Conservation (phyloP, 1,284 basidiomycete species). For the Schizopora paradoxa region DNA sequence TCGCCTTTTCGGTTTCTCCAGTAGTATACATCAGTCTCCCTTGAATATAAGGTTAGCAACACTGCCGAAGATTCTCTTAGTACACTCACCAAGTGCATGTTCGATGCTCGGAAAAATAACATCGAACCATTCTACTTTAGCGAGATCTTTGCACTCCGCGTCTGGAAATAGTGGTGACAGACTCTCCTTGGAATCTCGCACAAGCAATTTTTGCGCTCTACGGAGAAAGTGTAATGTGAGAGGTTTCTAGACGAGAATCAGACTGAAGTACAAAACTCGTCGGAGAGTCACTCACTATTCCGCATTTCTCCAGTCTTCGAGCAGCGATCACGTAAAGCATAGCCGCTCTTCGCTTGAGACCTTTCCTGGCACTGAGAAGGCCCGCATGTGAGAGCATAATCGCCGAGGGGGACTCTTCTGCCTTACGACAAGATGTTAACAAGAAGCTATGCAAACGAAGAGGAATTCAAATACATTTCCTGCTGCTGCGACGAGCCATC, state of each 20-base stretch:
- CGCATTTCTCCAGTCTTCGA: constrained; percentile 69
- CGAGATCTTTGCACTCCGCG: constrained; percentile 47
- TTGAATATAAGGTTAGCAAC: constrained; percentile 25
- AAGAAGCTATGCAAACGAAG: constrained; percentile 10
- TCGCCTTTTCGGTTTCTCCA: constrained; percentile 65
- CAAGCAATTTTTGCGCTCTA: constrained; percentile 58
- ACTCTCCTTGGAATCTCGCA: constrained; percentile 40
- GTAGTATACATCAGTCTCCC: constrained; percentile 73
- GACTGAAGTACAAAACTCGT: neutral
- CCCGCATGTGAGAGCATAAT: constrained; percentile 73
- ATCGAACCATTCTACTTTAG: constrained; percentile 44
- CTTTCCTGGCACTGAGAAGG: constrained; percentile 54
- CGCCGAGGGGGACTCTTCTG: constrained; percentile 74
- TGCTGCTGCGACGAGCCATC: constrained; percentile 78
- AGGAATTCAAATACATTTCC: constrained; percentile 50
- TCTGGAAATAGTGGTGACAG: constrained; percentile 77
- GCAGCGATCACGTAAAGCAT: constrained; percentile 74
- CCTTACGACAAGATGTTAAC: constrained; percentile 39
- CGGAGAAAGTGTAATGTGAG: constrained; percentile 75
- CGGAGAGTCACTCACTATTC: constrained; percentile 50
- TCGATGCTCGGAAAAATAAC: constrained; percentile 67
- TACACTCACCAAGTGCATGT: constrained; percentile 60
- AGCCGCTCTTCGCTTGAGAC: constrained; percentile 54
- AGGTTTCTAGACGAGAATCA: constrained; percentile 52
- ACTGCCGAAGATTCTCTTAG: constrained; percentile 5